phyloP scores from a whole-genome alignment of 441 rosid species.

The Pelargonium australe region DNA sequence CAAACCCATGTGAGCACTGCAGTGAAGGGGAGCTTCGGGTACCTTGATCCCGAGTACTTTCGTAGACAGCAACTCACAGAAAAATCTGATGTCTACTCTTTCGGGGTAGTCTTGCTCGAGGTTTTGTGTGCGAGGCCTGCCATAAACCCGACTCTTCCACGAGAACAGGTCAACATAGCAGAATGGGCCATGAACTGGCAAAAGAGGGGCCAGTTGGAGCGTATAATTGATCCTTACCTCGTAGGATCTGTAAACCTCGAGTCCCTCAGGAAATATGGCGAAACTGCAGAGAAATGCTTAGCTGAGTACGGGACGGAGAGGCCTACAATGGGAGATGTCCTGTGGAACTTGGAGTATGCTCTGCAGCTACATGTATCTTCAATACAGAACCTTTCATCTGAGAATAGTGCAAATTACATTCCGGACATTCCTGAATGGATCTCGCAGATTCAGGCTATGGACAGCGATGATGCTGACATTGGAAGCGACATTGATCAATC shows the following conservation, averaged over 20 bases:
- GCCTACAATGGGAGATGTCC: conserved; percentile 23
- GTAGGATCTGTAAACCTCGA: conserved; percentile 14
- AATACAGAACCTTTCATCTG: conserved; percentile 9
- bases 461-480: neutral
- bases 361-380: conserved; percentile 22
- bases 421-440: conserved; percentile 18
- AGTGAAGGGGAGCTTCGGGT: conserved; percentile 13
- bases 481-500: conserved; percentile 15
- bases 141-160: conserved; percentile 19
- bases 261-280: conserved; percentile 18
- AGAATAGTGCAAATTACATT: conserved; percentile 22
- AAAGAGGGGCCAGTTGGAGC: conserved; percentile 15
- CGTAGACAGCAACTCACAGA: too few relatives aligned
- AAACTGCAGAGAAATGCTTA: conserved; percentile 24
- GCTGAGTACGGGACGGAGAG: conserved; percentile 20
- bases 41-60: too few relatives aligned
- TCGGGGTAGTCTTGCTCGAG: conserved; percentile 22
- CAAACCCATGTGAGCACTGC: conserved; percentile 28
- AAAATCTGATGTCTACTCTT: conserved; percentile 21
- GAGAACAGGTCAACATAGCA: conserved; percentile 21
- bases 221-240: conserved; percentile 15
- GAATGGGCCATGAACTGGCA: conserved; percentile 26
- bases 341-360: conserved; percentile 26
- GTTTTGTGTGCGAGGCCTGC: conserved; percentile 23
- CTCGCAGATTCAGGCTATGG: neutral